Evolutionary conservation across 2,329 filamentous ascomycete species (phyloP).

Genomic region (Penicillium brevicompactum): DNA sequence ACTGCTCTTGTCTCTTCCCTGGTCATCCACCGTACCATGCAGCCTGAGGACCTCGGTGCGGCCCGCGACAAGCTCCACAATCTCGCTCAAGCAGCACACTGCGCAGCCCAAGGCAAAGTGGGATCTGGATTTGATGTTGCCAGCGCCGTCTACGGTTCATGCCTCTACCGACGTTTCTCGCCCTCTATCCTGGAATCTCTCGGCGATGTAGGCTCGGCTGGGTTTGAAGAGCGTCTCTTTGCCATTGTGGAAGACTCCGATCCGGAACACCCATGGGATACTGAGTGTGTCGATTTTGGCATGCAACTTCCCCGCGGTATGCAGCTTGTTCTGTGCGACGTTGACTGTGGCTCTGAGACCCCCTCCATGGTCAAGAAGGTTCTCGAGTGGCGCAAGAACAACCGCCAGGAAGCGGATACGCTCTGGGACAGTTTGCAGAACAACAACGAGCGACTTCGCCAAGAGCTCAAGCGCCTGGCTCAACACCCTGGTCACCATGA

Average conservation of each 20-base stretch:
- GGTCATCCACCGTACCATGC: conserved; percentile 47
- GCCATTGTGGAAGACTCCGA: conserved; percentile 65
- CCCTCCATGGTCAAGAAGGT: conserved; percentile 96
- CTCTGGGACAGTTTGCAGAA: conserved; percentile 77
- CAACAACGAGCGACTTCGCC: conserved; percentile 71
- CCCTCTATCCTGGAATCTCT: conserved; percentile 70
- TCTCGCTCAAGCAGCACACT: conserved; percentile 89
- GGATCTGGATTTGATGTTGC: conserved; percentile 96
- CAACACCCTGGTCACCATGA: conserved; percentile 47
- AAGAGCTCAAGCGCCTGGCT: conserved; percentile 59
- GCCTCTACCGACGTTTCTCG: conserved; percentile 89
- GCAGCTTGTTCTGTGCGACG: conserved; percentile 88
- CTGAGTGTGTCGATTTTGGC: conserved; percentile 69
- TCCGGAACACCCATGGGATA: conserved; percentile 68
- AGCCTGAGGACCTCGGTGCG: conserved; percentile 45
- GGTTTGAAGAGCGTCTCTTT: conserved; percentile 68
- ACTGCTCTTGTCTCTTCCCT: conserved; percentile 70
- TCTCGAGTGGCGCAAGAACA: conserved; percentile 73
- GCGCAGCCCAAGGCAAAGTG: conserved; percentile 93
- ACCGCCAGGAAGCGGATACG: conserved; percentile 63
- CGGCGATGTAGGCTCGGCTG: conserved; percentile 65
- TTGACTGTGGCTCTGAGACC: conserved; percentile 90
- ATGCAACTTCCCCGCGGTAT: conserved; percentile 73
- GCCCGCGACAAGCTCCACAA: conserved; percentile 76
- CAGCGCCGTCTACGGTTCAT: conserved; percentile 87